Base-by-base conservation (phyloP, 768 basidiomycete genomes). In the Paxillus involutus region DNA sequence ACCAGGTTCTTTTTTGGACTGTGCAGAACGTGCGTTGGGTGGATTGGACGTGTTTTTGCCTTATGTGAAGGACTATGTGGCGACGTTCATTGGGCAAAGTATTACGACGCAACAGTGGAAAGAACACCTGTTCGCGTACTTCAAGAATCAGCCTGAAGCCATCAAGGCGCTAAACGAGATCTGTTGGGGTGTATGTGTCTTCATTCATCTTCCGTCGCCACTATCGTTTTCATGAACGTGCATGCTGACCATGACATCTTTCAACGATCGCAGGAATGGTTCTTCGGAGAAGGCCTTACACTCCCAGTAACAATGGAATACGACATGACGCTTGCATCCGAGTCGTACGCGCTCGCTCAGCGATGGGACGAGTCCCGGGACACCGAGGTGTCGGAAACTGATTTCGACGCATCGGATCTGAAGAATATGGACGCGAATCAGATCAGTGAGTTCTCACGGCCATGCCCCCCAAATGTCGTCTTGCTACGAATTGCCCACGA, bases 41-140 rank as follows among this genome's bases (percentile, higher is more conserved):
- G 59, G 60, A 39, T 29, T 61, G 50, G 84, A 94, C 44, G 80
- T 83, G 14, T 93, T 96, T 75, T 71, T 93, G 17, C 91, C 91
- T 1, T 95, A 95, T 63, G 81, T 90, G 48, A 82, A 79, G 58
- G 83, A 91, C 65, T 96, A 96, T 64, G 89, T 91, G 42, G 75
- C 78, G 49, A 90, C 87, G 0, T 96, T 88, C 71, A 85, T 83
- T 62, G 89, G 91, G 7, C 81, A 85, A 69, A 90, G 88, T 57
- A 92, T 94, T 66, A 87, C 86, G 12, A 94, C 92, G 0, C 75
- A 83, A 29, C 78, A 93, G 59, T 96, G 93, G 93, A 89, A 89
- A 62, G 73, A 75, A 0, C 89, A 95, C 63, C 71, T 96, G 12
- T 91, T 87, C 62, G 74, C 60, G 6, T 94, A 86, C 68, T 96